Base-by-base conservation (phyloP, 108 stramenopile species). In the Cyclotella kingstonii region DNA sequence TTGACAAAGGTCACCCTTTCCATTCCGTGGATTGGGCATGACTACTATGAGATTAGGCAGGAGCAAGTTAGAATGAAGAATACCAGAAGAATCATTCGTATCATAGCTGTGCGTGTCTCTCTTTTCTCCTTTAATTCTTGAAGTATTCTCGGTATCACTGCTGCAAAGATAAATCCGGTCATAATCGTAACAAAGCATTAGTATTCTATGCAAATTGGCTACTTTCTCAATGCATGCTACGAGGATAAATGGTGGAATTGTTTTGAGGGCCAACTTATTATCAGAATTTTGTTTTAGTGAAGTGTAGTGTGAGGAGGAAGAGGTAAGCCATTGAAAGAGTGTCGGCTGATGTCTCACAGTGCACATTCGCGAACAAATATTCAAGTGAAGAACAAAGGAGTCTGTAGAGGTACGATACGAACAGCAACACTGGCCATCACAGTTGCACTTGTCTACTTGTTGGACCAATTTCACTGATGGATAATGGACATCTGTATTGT, bases 211-310 rank as follows among this genome's bases (percentile, higher is more conserved):
- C 33, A 78, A 38, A 52, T 78, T 78, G 1, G 50, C 76, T 3
- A 68, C 66, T 38, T 78, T 78, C 22, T 78, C 76, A 5, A 73
- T 58, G 47, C 76, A 78, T 47, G 60, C 70, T 26, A 74, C 57
- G 12, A 76, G 31, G 22, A 76, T 49, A 2, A 63, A 55, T 18
- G 43, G 43, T 18, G 39, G 34, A 2, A 9, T 0, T 57, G 31
- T 27, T 5, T 42, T n/a, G 3, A 12, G 25, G 11, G 25, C n/a
- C 11, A 14, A 23, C 15, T 54, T 10, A 45, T 41, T 19, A 27
- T 47, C 34, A 36, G 5, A 14, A 10, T 34, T 6, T 1, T 12
- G 12, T 47, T 26, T 14, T 31, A 38, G 26, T 10, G 17, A 14
- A 2, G 29, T 30, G 5, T 18, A 14, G 15, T 0, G 3, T 3